Percentiles rank a stretch among this genome's conserved stretches.
Evolutionary conservation across 164 flowering plant genomes (phyloP).

Genomic region (Warburgia ugandensis): DNA sequence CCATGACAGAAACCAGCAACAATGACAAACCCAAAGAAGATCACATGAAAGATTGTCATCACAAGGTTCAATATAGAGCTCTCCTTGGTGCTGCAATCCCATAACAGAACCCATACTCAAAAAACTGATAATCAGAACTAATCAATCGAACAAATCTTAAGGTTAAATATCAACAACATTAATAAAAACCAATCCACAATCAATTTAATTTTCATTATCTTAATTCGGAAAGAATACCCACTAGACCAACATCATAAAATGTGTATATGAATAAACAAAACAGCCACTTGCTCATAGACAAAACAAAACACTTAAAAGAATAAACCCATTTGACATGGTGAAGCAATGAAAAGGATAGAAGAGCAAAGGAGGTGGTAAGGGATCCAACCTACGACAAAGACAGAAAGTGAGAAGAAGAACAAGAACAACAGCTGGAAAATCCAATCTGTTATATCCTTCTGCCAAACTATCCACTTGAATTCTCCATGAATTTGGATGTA

Average conservation of each 20-base stretch:
- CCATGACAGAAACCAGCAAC: slow-evolving; percentile 64
- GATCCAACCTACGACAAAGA: slow-evolving; percentile 51
- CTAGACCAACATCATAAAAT: too few species aligned
- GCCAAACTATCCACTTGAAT: slow-evolving; percentile 40
- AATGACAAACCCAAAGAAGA: slow-evolving; percentile 66
- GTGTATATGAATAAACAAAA: too few species aligned
- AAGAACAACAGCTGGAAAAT: slow-evolving; percentile 67
- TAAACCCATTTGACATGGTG: neutral
- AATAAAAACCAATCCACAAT: too few species aligned
- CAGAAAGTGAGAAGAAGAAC: slow-evolving; percentile 63
- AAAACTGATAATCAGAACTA: neutral
- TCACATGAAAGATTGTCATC: slow-evolving; percentile 70
- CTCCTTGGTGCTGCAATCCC: slow-evolving; percentile 74
- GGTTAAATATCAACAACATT: neutral
- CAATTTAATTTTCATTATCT: too few species aligned
- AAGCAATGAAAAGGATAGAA: neutral
- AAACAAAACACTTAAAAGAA: slow-evolving; percentile 6
- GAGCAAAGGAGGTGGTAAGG: slow-evolving; percentile 6
- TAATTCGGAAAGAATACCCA: too few species aligned
- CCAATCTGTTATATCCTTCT: slow-evolving; percentile 53
- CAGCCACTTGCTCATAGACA: slow-evolving; percentile 7
- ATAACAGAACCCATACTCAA: slow-evolving; percentile 1
- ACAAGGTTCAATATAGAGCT: slow-evolving; percentile 75
- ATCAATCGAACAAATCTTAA: too few species aligned
- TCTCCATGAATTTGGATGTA: slow-evolving; percentile 50